phyloP scores from a whole-genome alignment of 257 asterid species.

The Solanum peruvianum region DNA sequence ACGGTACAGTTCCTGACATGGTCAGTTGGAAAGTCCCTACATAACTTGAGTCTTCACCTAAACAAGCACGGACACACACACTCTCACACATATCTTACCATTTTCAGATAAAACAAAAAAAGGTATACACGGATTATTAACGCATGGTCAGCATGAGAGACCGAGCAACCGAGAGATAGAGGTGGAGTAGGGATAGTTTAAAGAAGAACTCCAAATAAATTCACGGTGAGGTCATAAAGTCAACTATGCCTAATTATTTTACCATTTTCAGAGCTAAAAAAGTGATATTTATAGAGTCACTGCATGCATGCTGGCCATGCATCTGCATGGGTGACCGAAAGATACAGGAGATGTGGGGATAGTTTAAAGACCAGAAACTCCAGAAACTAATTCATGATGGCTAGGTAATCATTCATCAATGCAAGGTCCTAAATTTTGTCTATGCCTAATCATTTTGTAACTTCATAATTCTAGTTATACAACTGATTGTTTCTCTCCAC shows the following conservation, averaged over 20 bases:
- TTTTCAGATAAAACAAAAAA: neutral
- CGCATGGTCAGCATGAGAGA: neutral
- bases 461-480: neutral
- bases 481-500: neutral
- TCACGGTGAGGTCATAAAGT: neutral
- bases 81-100: neutral
- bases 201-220: neutral
- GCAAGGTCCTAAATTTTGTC: neutral
- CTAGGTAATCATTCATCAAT: neutral
- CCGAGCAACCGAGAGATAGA: neutral
- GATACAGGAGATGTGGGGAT: neutral
- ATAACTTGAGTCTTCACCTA: neutral
- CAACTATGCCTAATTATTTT: neutral
- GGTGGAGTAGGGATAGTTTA: neutral
- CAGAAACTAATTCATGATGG: neutral
- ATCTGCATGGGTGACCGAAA: neutral
- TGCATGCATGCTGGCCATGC: neutral
- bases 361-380: neutral
- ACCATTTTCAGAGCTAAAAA: neutral
- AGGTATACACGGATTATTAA: neutral
- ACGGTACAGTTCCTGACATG: neutral
- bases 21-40: neutral
- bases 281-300: neutral
- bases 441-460: neutral
- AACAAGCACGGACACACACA: neutral